phyloP scores from a whole-genome alignment of 2,329 filamentous ascomycete species.

The Aspergillus calidoustus region DNA sequence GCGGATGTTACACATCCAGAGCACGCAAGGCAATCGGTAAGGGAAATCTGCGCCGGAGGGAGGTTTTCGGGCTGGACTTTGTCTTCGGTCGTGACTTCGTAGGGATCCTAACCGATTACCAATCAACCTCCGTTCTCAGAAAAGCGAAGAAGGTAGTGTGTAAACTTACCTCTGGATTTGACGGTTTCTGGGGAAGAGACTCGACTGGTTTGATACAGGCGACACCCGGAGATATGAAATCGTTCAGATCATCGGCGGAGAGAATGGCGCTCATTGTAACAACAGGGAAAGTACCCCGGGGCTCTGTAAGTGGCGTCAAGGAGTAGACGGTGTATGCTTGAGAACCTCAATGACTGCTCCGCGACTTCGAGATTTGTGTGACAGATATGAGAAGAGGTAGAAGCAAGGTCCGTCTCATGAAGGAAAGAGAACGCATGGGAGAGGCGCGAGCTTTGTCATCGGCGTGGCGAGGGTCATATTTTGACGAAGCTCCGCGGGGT shows the following conservation, averaged over 20 bases:
- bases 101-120: conserved; percentile 54
- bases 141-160: conserved; percentile 7
- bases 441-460: conserved; percentile 37
- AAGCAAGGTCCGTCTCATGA: background rate
- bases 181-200: conserved; percentile 72
- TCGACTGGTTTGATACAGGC: conserved; percentile 98
- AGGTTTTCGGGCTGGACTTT: conserved; percentile 63
- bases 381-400: background rate
- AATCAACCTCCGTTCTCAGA: conserved; percentile 25
- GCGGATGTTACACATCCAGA: conserved; percentile 97
- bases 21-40: conserved; percentile 96
- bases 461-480: conserved; percentile 31
- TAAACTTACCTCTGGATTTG: conserved; percentile 49
- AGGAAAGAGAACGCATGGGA: conserved; percentile 5
- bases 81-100: conserved; percentile 95
- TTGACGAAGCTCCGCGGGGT: conserved; percentile 15
- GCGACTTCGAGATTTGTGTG: background rate
- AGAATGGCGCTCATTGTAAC: conserved; percentile 90
- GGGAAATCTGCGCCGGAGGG: conserved; percentile 84
- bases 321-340: background rate
- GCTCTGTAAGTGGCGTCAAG: conserved; percentile 12
- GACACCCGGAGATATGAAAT: conserved; percentile 97
- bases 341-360: background rate
- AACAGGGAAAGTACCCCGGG: conserved; percentile 21
- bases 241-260: conserved; percentile 94